A percentile compares a stretch with the other conserved stretches of the same genome.
Evolutionary conservation across 176 grass and related monocot species (phyloP).

Genomic region (Bromus sterilis): DNA sequence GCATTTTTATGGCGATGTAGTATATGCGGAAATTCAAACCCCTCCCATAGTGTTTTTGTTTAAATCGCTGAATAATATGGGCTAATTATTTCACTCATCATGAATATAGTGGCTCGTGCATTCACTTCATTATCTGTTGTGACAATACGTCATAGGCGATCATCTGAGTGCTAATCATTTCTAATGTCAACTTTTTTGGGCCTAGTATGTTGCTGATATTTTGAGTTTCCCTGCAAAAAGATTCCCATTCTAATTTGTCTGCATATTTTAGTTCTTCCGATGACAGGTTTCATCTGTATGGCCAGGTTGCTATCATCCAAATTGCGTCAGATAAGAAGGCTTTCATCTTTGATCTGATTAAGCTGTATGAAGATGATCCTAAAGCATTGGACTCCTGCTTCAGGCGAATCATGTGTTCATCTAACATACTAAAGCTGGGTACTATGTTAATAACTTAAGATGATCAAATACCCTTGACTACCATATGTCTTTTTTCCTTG

Average conservation of each 20-base stretch:
- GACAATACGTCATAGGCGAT: not conserved
- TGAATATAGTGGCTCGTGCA: not conserved
- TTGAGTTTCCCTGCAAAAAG: not conserved
- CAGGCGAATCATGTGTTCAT: conserved; percentile 85
- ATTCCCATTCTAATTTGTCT: not conserved
- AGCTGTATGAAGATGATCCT: conserved; percentile 72
- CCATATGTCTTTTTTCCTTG: not conserved
- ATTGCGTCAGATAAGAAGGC: conserved; percentile 89
- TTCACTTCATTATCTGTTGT: not conserved
- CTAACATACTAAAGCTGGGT: conserved; percentile 91
- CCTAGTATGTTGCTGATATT: not conserved
- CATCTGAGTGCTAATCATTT: conserved; percentile 2
- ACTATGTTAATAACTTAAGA: conserved; percentile 29
- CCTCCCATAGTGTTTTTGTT: not conserved
- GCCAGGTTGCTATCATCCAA: conserved; percentile 93
- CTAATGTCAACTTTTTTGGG: not conserved
- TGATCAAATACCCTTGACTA: not conserved
- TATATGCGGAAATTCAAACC: conserved; percentile 3
- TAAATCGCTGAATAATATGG: not conserved
- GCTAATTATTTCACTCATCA: not conserved
- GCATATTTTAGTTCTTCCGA: not conserved
- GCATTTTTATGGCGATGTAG: not conserved
- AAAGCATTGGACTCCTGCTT: conserved; percentile 66
- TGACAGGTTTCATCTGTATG: conserved; percentile 12
- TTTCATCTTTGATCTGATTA: conserved; percentile 98